Evolutionary conservation across 2,329 filamentous ascomycete genomes (phyloP).

Genomic region (Aureobasidium sp.): DNA sequence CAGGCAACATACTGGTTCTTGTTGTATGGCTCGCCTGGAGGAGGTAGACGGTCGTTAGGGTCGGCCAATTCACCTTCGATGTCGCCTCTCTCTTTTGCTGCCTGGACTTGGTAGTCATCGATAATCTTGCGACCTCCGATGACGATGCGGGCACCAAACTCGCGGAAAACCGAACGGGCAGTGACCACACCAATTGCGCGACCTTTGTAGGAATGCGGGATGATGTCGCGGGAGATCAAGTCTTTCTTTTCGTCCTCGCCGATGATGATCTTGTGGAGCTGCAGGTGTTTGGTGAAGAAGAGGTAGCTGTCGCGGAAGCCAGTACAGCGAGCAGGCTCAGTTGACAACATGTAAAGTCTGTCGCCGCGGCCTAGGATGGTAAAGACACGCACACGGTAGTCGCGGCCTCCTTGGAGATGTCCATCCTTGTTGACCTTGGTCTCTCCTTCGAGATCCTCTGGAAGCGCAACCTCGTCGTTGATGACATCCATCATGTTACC

Average conservation of each 20-base stretch:
- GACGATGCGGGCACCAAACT: constrained; percentile 90
- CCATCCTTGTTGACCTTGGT: constrained; percentile 89
- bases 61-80: constrained; percentile 88
- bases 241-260: constrained; percentile 96
- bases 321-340: constrained; percentile 90
- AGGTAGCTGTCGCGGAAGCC: constrained; percentile 97
- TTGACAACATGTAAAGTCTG: constrained; percentile 95
- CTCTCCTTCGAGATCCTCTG: constrained; percentile 82
- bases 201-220: constrained; percentile 97
- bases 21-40: constrained; percentile 83
- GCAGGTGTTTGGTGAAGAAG: constrained; percentile 96
- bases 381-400: constrained; percentile 94
- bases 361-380: constrained; percentile 77
- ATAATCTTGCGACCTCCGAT: constrained; percentile 79
- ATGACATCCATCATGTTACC: constrained; percentile 86
- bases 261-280: constrained; percentile 96
- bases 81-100: constrained; percentile 66
- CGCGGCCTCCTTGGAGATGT: constrained; percentile 70
- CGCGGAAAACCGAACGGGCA: constrained; percentile 89
- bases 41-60: constrained; percentile 71
- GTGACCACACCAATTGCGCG: constrained; percentile 95
- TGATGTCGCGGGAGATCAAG: constrained; percentile 89
- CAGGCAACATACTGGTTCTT: constrained; percentile 98
- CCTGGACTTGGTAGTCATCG: constrained; percentile 83
- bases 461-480: constrained; percentile 84